Percentiles rank a stretch among this genome's conserved stretches.
phyloP scores from a whole-genome alignment of 129 eudicot genomes.

The Solidago caesia region DNA sequence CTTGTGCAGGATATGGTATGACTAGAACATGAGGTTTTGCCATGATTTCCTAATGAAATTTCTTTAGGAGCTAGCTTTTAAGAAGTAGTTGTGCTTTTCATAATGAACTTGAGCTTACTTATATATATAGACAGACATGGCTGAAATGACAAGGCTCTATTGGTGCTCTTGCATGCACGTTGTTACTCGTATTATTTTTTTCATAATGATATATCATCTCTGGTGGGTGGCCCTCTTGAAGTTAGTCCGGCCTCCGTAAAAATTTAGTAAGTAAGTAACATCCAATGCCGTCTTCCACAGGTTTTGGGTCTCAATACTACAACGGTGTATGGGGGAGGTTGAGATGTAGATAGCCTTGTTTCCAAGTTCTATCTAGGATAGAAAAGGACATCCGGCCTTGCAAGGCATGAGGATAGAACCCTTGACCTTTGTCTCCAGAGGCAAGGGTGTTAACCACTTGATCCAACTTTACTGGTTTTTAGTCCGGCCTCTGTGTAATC shows the following conservation, averaged over 20 bases:
- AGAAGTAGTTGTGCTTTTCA: slow-evolving; percentile 7
- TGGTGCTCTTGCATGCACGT: neutral
- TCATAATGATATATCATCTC: neutral
- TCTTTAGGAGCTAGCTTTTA: slow-evolving; percentile 1
- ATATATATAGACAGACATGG: slow-evolving; percentile 28
- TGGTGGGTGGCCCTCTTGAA: neutral
- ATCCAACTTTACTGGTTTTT: no score
- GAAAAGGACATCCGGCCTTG: no score
- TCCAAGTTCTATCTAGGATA: no score
- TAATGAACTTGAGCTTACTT: slow-evolving; percentile 1
- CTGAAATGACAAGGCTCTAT: neutral
- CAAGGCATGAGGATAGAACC: no score
- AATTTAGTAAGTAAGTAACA: no score
- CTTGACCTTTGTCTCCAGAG: no score
- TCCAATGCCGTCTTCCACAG: no score
- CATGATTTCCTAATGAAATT: slow-evolving; percentile 13
- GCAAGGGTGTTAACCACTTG: no score
- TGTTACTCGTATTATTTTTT: neutral
- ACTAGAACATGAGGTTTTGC: slow-evolving; percentile 37
- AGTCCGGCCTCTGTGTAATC: neutral
- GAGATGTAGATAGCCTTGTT: no score
- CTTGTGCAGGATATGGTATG: slow-evolving; percentile 70
- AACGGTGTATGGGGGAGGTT: no score
- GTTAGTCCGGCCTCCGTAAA: no score
- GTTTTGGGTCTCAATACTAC: no score